A percentile compares a stretch with the other conserved stretches of the same genome.
Evolutionary conservation across 345 rosid genomes (phyloP).

Genomic region (Melaleuca alternifolia): DNA sequence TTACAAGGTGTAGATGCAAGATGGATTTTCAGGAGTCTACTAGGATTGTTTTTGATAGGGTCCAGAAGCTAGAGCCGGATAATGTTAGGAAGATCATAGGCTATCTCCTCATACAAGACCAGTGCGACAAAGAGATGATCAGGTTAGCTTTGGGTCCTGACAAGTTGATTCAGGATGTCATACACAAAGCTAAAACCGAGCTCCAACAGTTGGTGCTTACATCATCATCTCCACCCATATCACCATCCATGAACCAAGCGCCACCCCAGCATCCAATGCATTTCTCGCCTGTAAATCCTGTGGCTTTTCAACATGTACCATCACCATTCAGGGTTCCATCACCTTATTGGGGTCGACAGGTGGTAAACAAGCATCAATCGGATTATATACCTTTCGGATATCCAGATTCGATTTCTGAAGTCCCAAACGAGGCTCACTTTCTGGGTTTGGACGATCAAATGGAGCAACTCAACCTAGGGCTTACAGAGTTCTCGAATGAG

Average conservation of each 20-base stretch:
- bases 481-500: constrained; percentile 18
- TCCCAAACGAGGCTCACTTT: constrained; percentile 22
- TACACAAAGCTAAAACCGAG: constrained; percentile 32
- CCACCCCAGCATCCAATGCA: constrained; percentile 10
- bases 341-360: constrained; percentile 6
- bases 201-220: constrained; percentile 19
- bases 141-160: constrained; percentile 35
- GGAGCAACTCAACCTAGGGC: constrained; percentile 16
- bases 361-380: constrained; percentile 1
- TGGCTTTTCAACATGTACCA: neutral
- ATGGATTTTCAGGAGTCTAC: constrained; percentile 45
- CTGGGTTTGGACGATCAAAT: constrained; percentile 33
- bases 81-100: constrained; percentile 41
- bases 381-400: constrained; percentile 3
- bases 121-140: constrained; percentile 34
- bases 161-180: constrained; percentile 26
- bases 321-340: constrained; percentile 2
- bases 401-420: constrained; percentile 3
- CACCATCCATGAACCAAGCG: constrained; percentile 18
- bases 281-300: constrained; percentile 10
- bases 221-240: constrained; percentile 13
- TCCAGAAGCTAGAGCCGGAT: constrained; percentile 45
- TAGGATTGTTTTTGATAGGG: constrained; percentile 26
- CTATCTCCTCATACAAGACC: constrained; percentile 30
- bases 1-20: neutral